Base-by-base conservation (phyloP, 2,329 filamentous ascomycete species). In the Thermothelomyces thermophilus region DNA sequence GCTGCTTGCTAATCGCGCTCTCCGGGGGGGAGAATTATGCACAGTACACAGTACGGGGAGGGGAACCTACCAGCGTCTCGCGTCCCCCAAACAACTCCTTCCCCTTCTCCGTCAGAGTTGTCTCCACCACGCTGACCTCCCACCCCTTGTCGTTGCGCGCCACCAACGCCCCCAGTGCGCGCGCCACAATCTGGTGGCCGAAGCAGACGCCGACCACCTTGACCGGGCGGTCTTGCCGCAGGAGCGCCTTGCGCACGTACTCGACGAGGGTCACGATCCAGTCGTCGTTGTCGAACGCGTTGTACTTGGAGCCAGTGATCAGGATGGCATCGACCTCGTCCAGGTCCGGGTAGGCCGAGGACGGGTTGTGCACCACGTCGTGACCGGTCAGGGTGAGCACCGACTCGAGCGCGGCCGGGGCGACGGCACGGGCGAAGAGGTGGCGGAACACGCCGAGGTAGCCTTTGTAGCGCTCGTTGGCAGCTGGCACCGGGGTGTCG, bases 131-230 rank as follows among this genome's bases (percentile, higher is more conserved):
- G 43, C 84, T 82, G n/a, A 87, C 71, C 69, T 95, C 90, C 90
- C 89, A 95, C 2, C 87, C 88, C 17, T 70, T 66, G 20, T 81
- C 74, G 63, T 80, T 87, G 47, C 81, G 71, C 31, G 74, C 82
- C 2, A 94, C 85, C 58, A 79, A 76, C 17, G 70, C 76, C 3
- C 82, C 86, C 58, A 90, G 64, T 1, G 87, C 86, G 46, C 88
- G 75, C 1, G 79, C 87, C 37, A 93, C 70, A 60, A 95, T 90
- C 70, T 95, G 88, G 65, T 94, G 89, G 5, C 89, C 89, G 65
- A 91, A 95, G 68, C 89, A 95, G 14, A 93, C 76, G 10, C 88
- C 89, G 14, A 95, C 74, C n/a, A 90, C 68, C 31, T 81, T 77
- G 7, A 93, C 78, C 0, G 80, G 71, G 56, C 84, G 76, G 11